These are phyloP conservation scores for Cucurbita moschata DNA, from an alignment of 306 rosid species.

Conservation along the genomic window DNA sequence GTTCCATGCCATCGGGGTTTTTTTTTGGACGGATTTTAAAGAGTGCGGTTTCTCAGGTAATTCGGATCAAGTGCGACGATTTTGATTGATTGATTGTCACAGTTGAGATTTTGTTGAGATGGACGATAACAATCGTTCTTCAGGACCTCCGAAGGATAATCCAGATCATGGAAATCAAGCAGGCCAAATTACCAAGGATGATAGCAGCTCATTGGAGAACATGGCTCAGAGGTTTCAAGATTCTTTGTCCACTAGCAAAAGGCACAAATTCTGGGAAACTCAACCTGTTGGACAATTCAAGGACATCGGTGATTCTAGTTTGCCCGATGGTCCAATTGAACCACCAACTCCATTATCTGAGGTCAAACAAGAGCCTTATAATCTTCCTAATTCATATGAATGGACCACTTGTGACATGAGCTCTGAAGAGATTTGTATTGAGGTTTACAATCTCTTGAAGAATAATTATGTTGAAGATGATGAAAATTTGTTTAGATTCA, in stretches of 20 bases:
- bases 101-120: conserved; percentile 10
- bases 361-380: conserved; percentile 83
- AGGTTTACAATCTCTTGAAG: conserved; percentile 67
- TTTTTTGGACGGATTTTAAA: neutral
- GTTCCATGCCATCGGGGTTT: neutral
- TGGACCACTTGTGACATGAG: conserved; percentile 83
- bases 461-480: conserved; percentile 89
- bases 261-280: conserved; percentile 85
- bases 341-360: conserved; percentile 60
- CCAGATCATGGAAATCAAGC: conserved; percentile 23
- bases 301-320: conserved; percentile 52
- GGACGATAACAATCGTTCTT: conserved; percentile 31
- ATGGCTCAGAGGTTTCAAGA: conserved; percentile 50
- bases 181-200: conserved; percentile 16
- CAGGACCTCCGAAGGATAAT: conserved; percentile 28
- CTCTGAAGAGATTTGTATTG: conserved; percentile 46
- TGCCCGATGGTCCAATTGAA: conserved; percentile 77
- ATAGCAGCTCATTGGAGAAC: conserved; percentile 35
- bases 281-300: conserved; percentile 95
- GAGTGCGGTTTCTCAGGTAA: neutral
- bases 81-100: neutral
- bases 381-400: conserved; percentile 73
- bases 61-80: neutral
- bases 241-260: conserved; percentile 52
- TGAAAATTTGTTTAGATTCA: conserved; percentile 88